A percentile compares a stretch with the other conserved stretches of the same genome.
Evolutionary conservation across 768 basidiomycete genomes (phyloP).

Genomic region (Boletus vinaceobasis): DNA sequence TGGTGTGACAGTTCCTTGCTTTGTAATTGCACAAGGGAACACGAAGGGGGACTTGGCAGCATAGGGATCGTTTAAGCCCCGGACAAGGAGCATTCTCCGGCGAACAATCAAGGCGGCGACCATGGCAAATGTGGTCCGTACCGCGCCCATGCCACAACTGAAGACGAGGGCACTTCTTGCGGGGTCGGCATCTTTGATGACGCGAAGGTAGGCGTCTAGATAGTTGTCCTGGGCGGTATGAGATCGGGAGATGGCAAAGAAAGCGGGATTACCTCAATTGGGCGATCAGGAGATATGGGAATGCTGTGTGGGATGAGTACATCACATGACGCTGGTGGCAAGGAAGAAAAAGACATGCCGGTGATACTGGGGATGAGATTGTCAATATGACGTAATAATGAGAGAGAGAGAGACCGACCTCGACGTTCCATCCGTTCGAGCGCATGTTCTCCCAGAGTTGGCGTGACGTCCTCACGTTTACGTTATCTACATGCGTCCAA

Average conservation of each 20-base stretch:
- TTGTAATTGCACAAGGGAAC: conserved; percentile 7
- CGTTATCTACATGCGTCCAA: conserved; percentile 86
- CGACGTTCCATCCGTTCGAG: conserved; percentile 86
- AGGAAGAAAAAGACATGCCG: conserved; percentile 44
- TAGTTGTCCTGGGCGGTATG: conserved; percentile 70
- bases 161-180: conserved; percentile 82
- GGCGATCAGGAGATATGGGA: conserved; percentile 90
- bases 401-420: conserved; percentile 42
- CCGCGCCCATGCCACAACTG: conserved; percentile 96
- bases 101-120: conserved; percentile 86
- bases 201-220: conserved; percentile 85
- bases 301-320: conserved; percentile 49
- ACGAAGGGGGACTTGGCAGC: conserved; percentile 35
- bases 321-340: not conserved
- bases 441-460: conserved; percentile 85
- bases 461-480: conserved; percentile 79
- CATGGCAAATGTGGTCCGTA: conserved; percentile 97
- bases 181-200: conserved; percentile 80
- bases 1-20: conserved; percentile 28
- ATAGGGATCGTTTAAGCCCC: conserved; percentile 79
- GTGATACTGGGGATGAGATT: conserved; percentile 55
- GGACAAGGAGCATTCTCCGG: conserved; percentile 62
- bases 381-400: conserved; percentile 8
- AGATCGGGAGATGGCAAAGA: not conserved
- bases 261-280: conserved; percentile 65